Conservation (phyloP, 1,139 yeast species). For the Saccharomyces hybrid region DNA sequence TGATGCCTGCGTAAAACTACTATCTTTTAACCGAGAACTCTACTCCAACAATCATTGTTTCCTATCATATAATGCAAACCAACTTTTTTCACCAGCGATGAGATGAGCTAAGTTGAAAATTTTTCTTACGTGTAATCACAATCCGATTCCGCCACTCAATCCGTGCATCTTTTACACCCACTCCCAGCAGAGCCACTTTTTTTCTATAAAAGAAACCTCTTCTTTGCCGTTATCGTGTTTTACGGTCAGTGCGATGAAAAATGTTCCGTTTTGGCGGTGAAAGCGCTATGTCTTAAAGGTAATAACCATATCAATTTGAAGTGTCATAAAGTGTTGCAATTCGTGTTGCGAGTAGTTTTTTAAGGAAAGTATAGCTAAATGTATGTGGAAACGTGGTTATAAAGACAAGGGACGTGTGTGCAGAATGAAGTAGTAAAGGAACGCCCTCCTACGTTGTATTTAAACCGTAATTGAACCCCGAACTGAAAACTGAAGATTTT, state of each 20-base stretch:
- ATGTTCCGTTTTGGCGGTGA: not conserved
- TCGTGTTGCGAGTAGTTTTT: not conserved
- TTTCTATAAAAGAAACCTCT: too few relatives aligned
- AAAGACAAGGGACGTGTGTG: not conserved
- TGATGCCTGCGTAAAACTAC: not conserved
- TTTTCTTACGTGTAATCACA: conserved; percentile 6
- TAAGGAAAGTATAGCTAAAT: conserved; percentile 14
- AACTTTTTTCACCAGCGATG: conserved; percentile 4
- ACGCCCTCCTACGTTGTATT: too few relatives aligned
- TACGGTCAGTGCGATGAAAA: not conserved
- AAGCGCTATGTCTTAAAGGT: not conserved
- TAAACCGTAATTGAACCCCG: too few relatives aligned
- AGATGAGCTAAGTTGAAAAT: conserved; percentile 15
- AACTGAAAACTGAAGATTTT: not conserved
- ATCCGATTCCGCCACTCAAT: not conserved
- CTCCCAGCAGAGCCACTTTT: not conserved
- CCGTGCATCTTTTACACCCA: conserved; percentile 3
- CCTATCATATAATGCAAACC: too few relatives aligned
- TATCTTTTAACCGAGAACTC: not conserved
- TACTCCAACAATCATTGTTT: too few relatives aligned
- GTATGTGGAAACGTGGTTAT: conserved; percentile 10
- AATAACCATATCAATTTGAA: not conserved
- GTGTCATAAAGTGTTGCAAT: not conserved
- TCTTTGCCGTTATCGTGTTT: not conserved
- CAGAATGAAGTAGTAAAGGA: not conserved